Evolutionary conservation across 2,329 filamentous ascomycete genomes (phyloP), one percentile per base, ranked within the genome.

Genomic region (Penicillium sp.): DNA sequence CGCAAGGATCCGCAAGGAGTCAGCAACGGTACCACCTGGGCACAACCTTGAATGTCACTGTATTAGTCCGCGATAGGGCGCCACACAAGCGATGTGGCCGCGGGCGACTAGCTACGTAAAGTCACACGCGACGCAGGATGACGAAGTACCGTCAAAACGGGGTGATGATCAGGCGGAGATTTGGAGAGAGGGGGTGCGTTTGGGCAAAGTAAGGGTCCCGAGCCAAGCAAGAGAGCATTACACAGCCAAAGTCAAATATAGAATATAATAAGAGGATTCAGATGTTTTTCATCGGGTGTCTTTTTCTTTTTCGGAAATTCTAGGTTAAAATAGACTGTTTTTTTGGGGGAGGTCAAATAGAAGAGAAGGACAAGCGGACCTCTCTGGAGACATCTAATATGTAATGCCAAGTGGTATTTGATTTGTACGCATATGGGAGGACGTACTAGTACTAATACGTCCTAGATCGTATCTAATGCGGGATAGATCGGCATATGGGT

Each of bases 101-200:
- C 38, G 20, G 37, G 37, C n/a, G 24, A 55, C 50, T 50, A 49
- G 56, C 55, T 47, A 57, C 48, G 42, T 38, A 47, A 48, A 52
- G 54, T 59, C 59, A 52, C 56, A 59, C 55, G 51, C 55, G 57
- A 61, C 52, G 60, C 55, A 58, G 18, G 47, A 59, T 61, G 60
- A 60, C 57, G 59, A 45, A 24, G 35, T 26, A 22, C 35, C 22
- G 49, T 51, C 38, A 34, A 32, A 18, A 48, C 42, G 40, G 50
- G 32, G 38, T 38, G 22, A n/a, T n/a, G 54, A 35, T 43, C 49
- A 56, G 47, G 43, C 31, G 43, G 42, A 50, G 47, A 43, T 37
- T 24, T 48, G 39, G 38, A n/a, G 31, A 31, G 48, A 39, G 42
- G 49, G 32, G 43, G 42, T 40, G 35, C 34, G 32, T 22, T 53